Evolutionary conservation across 257 asterid species (phyloP), one percentile per base, ranked within the genome.

Genomic region (Lycium ferocissimum): DNA sequence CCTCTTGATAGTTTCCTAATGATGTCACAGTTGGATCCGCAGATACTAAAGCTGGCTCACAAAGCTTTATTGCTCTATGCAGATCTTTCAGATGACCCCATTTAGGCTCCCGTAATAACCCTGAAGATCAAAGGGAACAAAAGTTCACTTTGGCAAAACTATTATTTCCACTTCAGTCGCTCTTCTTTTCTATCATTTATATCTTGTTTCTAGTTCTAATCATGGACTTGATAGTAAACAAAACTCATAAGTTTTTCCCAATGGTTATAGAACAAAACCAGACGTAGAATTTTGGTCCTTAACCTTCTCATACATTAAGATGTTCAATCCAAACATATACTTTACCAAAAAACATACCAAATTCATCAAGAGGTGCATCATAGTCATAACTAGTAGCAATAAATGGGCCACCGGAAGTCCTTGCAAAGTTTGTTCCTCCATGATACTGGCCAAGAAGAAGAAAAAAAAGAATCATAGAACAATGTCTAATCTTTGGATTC

Each of bases 71-170:
- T 83, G 98, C 99, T 90, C 99, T 84, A 85, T 97, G 99, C 86
- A 97, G 90, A 86, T 97, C 99, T 92, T 92, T 97, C 85, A 97
- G 87, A 90, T 97, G 99, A 57, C 99, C 99, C 99, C 99, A 97
- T 88, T 97, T 97, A 57, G 99, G 98, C 84, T 95, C 91, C 87
- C 94, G 91, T 84, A 90, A 57, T 57, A 95, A 88, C 85, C 99
- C 99, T 97, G 89, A 53, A 51, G 15, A 26, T 26, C 82, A 78
- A 14, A 53, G 82, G 22, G 82, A 9, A 15, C 33, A 15, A 7
- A 26, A 13, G 20, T 7, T 53, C 47, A 78, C 33, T 53, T 76
- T 26, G 47, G 82, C 33, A 13, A 78, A 26, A 53, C 63, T 2
- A 53, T 53, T 35, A 78, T 78, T 78, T 53, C 26, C 65, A 78